Conservation (phyloP, 495 filamentous ascomycete genomes). For the Cetradonia linearis region DNA sequence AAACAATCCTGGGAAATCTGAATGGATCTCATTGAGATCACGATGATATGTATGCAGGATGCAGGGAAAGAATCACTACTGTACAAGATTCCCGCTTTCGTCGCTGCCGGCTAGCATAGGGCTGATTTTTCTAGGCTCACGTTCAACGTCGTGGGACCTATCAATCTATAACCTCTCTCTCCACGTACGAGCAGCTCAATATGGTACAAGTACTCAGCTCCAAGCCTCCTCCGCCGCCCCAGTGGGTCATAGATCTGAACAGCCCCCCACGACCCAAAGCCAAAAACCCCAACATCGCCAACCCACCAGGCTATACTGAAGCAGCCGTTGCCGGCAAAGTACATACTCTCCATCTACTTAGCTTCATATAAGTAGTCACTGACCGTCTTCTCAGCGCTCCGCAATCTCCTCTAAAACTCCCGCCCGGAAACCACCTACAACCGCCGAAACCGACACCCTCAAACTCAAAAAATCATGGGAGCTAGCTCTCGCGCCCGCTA, state of each 20-base stretch:
- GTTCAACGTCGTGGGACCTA: neutral
- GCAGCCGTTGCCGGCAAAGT: slow-evolving; percentile 44
- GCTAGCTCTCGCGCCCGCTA: slow-evolving; percentile 85
- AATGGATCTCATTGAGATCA: neutral
- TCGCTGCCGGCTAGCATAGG: slow-evolving; percentile 1
- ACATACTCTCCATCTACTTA: slow-evolving; percentile 18
- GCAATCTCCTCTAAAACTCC: slow-evolving; percentile 32
- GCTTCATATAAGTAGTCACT: slow-evolving; percentile 15
- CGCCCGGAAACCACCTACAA: slow-evolving; percentile 49
- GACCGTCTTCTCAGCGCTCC: slow-evolving; percentile 35
- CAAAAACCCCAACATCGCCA: slow-evolving; percentile 53
- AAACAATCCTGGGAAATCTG: neutral
- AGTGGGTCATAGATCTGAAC: slow-evolving; percentile 73
- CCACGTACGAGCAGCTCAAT: neutral
- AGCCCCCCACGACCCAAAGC: slow-evolving; percentile 49
- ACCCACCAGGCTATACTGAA: slow-evolving; percentile 79
- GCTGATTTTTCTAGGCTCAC: slow-evolving; percentile 2
- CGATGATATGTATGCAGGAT: neutral
- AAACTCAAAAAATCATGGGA: slow-evolving; percentile 99
- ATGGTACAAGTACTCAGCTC: neutral
- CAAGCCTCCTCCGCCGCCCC: slow-evolving; percentile 45
- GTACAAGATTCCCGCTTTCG: neutral
- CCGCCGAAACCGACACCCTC: slow-evolving; percentile 80
- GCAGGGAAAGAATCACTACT: neutral
- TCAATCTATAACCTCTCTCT: neutral